Base-by-base conservation (phyloP, 106 monocot genomes). In the Dioscorea alata region DNA sequence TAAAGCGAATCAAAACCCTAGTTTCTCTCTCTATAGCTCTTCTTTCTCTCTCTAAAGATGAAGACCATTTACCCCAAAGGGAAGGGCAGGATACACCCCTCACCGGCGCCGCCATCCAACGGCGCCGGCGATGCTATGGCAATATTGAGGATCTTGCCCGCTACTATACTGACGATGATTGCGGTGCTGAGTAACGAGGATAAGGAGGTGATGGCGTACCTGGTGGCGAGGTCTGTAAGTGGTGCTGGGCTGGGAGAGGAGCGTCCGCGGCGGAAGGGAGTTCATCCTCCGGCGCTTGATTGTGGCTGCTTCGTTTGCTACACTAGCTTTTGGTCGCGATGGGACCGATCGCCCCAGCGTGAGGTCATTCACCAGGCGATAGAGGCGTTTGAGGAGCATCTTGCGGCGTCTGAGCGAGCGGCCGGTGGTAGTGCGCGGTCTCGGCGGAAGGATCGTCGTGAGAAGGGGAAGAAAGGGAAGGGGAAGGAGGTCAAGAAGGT, bases 271-370 rank as follows among this genome's bases (percentile, higher is more conserved):
- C 68, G 65, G 22, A 65, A 20, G 4, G 66, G 51, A 17, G 58
- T 50, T 12, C 80, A 83, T 60, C 59, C 53, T 7, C 60, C 87
- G 52, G 35, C 33, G 24, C 68, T 88, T 60, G 84, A 77, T 57
- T 88, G 87, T 69, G 80, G 78, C n/a, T 88, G 87, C 78, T 88
- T 88, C 72, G 83, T 78, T 63, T 88, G 87, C 75, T 88, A 83
- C 77, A 80, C 64, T 4, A 73, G 80, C 61, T 88, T 78, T 74
- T 88, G 87, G 87, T 84, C 78, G 0, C 80, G 87, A 10, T 88
- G 87, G 87, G 71, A 88, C 68, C 50, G 78, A 57, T 88, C 87
- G 7, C 42, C 71, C 13, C 77, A 83, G 22, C 80, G 77, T 31
- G 87, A 77, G 68, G 34, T 73, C 19, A 88, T 88, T 58, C 80